A percentile compares a stretch with the other conserved stretches of the same genome.
Evolutionary conservation across 2,329 filamentous ascomycete species (phyloP).

Genomic region (Fusarium tricinctum): DNA sequence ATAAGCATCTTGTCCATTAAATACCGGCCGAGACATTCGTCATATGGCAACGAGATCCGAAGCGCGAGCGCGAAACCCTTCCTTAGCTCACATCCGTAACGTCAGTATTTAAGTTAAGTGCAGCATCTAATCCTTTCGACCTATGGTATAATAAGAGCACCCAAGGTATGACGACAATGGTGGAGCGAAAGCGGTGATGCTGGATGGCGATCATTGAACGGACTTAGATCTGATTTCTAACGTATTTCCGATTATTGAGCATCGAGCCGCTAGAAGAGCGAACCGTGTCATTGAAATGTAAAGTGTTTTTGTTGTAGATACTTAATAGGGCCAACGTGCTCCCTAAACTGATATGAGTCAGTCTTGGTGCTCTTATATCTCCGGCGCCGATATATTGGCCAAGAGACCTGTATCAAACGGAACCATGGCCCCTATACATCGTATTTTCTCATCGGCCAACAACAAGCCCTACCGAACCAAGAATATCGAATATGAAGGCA

Average conservation of each 20-base stretch:
- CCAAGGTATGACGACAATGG: constrained; percentile 28
- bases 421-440: constrained; percentile 32
- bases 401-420: background rate
- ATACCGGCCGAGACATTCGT: constrained; percentile 18
- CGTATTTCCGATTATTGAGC: constrained; percentile 9
- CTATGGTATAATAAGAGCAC: constrained; percentile 22
- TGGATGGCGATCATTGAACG: constrained; percentile 23
- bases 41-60: constrained; percentile 26
- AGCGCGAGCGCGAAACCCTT: constrained; percentile 17
- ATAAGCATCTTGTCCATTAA: background rate
- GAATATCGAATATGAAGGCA: constrained; percentile 21
- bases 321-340: background rate
- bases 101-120: background rate
- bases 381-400: no score
- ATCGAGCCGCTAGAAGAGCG: constrained; percentile 10
- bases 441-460: constrained; percentile 28
- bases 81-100: background rate
- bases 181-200: constrained; percentile 26
- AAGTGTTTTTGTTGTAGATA: background rate
- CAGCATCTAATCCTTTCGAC: background rate
- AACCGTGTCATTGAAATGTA: constrained; percentile 21
- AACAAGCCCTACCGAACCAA: constrained; percentile 33
- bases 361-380: constrained; percentile 4
- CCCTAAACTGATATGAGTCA: background rate
- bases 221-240: constrained; percentile 26